phyloP scores from a whole-genome alignment of 2,329 filamentous ascomycete genomes.

The Colletotrichum sublineola region DNA sequence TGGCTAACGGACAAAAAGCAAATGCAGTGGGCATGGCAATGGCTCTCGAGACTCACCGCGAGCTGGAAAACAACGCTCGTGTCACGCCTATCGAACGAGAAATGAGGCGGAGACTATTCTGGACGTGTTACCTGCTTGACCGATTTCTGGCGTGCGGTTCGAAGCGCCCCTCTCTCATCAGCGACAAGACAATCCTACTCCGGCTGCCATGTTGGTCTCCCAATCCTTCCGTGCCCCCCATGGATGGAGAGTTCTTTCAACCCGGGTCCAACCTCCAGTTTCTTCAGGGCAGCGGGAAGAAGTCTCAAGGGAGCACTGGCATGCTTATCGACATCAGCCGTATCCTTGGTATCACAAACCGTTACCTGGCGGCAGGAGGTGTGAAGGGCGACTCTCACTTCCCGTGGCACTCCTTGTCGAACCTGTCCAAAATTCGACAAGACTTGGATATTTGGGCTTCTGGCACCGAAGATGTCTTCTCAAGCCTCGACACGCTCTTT shows the following conservation, averaged over 20 bases:
- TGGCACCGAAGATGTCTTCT: constrained; percentile 83
- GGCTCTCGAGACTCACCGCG: constrained; percentile 84
- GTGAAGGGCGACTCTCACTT: constrained; percentile 93
- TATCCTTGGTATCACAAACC: constrained; percentile 85
- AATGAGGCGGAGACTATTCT: constrained; percentile 84
- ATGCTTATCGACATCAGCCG: constrained; percentile 89
- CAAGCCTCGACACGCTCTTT: constrained; percentile 80
- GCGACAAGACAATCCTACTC: constrained; percentile 81
- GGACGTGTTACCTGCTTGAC: constrained; percentile 90
- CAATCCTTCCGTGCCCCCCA: constrained; percentile 68
- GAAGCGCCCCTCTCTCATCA: constrained; percentile 83
- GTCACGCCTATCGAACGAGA: constrained; percentile 79
- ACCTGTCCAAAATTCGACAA: constrained; percentile 86
- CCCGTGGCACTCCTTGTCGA: constrained; percentile 89
- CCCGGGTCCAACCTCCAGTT: constrained; percentile 83
- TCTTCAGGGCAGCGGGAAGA: constrained; percentile 76
- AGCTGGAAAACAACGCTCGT: constrained; percentile 73
- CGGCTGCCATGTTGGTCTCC: constrained; percentile 82
- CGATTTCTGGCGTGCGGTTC: constrained; percentile 87
- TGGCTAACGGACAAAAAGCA: constrained; percentile 59
- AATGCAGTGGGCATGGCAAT: constrained; percentile 86
- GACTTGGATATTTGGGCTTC: constrained; percentile 89
- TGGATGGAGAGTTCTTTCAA: constrained; percentile 86
- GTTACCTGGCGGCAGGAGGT: constrained; percentile 86
- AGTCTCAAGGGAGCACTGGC: constrained; percentile 79